A percentile compares a stretch with the other conserved stretches of the same genome.
phyloP scores from a whole-genome alignment of 108 stramenopile genomes.

The Nitzschia putrida region DNA sequence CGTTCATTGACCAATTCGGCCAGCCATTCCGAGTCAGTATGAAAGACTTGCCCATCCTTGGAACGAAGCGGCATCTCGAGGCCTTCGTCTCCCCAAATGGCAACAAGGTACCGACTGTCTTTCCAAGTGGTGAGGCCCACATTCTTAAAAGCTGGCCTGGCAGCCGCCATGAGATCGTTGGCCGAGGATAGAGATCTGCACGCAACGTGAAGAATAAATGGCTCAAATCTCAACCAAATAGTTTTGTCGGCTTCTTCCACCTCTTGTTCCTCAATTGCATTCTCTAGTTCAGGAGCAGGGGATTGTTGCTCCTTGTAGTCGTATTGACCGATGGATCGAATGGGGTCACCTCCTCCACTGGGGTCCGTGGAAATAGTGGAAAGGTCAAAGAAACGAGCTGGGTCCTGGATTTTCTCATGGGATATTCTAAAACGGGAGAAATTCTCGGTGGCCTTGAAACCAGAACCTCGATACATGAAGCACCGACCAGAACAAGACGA shows the following conservation, averaged over 20 bases:
- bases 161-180: constrained; percentile 67
- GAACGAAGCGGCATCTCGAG: constrained; percentile 84
- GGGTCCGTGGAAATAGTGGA: constrained; percentile 62
- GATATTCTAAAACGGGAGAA: constrained; percentile 75
- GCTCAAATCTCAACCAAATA: constrained; percentile 83
- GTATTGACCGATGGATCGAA: constrained; percentile 75
- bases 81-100: constrained; percentile 89
- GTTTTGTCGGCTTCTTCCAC: constrained; percentile 15
- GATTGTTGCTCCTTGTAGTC: constrained; percentile 49
- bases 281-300: constrained; percentile 12
- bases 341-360: constrained; percentile 79
- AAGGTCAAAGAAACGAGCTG: constrained; percentile 71
- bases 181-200: constrained; percentile 75
- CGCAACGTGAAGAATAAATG: constrained; percentile 88
- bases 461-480: constrained; percentile 80
- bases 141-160: constrained; percentile 86
- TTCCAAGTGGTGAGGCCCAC: constrained; percentile 87
- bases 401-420: constrained; percentile 69
- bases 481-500: constrained; percentile 79
- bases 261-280: constrained; percentile 19
- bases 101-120: constrained; percentile 67
- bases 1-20: constrained; percentile 78
- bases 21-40: constrained; percentile 54
- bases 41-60: constrained; percentile 22
- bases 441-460: constrained; percentile 62